Evolutionary conservation across 345 rosid genomes (phyloP).

Genomic region (Citrus inodora): DNA sequence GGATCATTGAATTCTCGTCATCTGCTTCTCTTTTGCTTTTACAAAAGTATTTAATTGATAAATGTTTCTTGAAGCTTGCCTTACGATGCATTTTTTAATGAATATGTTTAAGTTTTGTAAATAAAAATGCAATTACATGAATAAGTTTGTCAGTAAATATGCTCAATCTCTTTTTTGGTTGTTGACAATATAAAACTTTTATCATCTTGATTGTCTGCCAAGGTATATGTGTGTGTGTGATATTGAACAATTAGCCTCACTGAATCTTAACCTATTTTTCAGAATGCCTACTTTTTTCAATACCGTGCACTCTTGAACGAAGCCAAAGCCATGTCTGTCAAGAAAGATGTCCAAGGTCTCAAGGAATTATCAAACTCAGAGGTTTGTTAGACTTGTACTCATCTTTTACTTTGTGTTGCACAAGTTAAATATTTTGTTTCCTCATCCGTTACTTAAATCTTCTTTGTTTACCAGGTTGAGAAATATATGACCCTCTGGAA

Average conservation of each 20-base stretch:
- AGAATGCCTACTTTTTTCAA: constrained; percentile 53
- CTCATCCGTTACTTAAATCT: constrained; percentile 14
- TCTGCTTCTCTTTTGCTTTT: not conserved
- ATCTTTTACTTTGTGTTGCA: not conserved
- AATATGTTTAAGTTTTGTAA: not conserved
- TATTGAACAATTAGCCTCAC: not conserved
- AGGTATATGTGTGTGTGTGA: not conserved
- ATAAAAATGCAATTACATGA: not conserved
- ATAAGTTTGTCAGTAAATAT: not conserved
- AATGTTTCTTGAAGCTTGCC: not conserved
- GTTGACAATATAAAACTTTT: not conserved
- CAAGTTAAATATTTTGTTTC: constrained; percentile 1
- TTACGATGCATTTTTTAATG: not conserved
- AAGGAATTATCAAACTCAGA: constrained; percentile 44
- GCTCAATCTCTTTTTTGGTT: not conserved
- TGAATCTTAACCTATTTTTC: constrained; percentile 13
- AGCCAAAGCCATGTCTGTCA: constrained; percentile 61
- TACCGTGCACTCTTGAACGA: constrained; percentile 44
- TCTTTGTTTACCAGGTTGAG: constrained; percentile 47
- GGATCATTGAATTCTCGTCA: not conserved
- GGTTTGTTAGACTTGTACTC: constrained; percentile 33
- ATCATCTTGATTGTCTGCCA: not conserved
- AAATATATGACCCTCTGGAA: constrained; percentile 79
- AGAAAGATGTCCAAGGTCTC: constrained; percentile 54
- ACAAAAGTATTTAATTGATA: not conserved